Evolutionary conservation across 1,139 yeast species (phyloP).

Genomic region (Wickerhamiella pararugosa): DNA sequence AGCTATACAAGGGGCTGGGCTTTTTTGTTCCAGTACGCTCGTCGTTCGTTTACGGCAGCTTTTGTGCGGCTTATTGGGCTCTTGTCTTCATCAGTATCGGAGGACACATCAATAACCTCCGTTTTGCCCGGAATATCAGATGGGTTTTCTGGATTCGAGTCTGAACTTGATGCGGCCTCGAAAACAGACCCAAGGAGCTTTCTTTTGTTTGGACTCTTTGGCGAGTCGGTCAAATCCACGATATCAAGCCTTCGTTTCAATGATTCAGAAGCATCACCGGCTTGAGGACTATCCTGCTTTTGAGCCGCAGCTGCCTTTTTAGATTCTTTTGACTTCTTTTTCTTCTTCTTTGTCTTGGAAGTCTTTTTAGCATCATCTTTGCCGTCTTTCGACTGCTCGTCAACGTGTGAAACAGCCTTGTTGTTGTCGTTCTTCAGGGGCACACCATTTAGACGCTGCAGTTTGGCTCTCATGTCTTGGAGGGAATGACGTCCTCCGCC

Average conservation of each 20-base stretch:
- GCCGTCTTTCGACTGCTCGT: background rate
- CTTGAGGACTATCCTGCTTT: background rate
- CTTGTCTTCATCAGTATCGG: slow-evolving; percentile 1
- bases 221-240: background rate
- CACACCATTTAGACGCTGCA: no score
- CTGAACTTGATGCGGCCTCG: slow-evolving; percentile 2
- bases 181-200: background rate
- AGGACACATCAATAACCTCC: background rate
- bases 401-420: background rate
- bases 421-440: no score
- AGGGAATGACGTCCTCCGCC: slow-evolving; percentile 3
- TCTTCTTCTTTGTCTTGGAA: background rate
- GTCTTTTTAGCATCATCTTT: background rate
- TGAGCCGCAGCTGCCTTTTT: background rate
- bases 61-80: slow-evolving; percentile 4
- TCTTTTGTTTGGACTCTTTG: background rate
- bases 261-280: background rate
- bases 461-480: slow-evolving; percentile 1
- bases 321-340: background rate
- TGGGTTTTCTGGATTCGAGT: slow-evolving; percentile 1
- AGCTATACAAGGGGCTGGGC: no score
- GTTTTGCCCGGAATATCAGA: background rate
- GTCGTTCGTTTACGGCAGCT: background rate
- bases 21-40: no score
- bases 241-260: background rate